phyloP scores from a whole-genome alignment of 2,329 filamentous ascomycete species.

The Colletotrichum aenigma region DNA sequence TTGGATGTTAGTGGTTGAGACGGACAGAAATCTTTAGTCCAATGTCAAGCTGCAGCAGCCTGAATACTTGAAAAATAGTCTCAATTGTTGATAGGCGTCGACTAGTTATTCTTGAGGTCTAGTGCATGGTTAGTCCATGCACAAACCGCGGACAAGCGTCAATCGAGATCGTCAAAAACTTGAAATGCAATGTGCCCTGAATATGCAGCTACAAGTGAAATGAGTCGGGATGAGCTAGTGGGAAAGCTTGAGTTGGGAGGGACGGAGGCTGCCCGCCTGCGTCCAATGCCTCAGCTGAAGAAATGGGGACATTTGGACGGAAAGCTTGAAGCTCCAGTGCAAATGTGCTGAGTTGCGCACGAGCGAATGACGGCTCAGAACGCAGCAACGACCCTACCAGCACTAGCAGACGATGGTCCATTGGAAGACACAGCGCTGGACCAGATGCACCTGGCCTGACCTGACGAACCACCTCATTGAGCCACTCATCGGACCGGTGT shows the following conservation, averaged over 20 bases:
- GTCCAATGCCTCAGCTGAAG: background rate
- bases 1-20: background rate
- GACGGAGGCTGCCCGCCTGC: background rate
- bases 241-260: background rate
- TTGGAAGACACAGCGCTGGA: background rate
- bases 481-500: background rate
- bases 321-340: background rate
- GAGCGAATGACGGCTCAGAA: background rate
- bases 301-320: background rate
- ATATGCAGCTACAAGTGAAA: background rate
- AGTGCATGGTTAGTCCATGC: background rate
- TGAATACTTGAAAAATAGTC: conserved; percentile 1
- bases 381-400: background rate
- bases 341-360: background rate
- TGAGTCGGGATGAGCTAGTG: background rate
- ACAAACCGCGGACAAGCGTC: background rate
- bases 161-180: background rate
- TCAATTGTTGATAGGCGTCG: conserved; percentile 12
- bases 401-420: background rate
- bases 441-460: background rate
- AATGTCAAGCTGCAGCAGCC: background rate
- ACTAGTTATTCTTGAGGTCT: background rate
- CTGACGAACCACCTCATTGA: background rate
- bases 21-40: background rate
- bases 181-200: background rate